Evolutionary conservation across 768 basidiomycete genomes (phyloP), one percentile per base, ranked within the genome.

Genomic region (Omphalotus guepiniiformis): DNA sequence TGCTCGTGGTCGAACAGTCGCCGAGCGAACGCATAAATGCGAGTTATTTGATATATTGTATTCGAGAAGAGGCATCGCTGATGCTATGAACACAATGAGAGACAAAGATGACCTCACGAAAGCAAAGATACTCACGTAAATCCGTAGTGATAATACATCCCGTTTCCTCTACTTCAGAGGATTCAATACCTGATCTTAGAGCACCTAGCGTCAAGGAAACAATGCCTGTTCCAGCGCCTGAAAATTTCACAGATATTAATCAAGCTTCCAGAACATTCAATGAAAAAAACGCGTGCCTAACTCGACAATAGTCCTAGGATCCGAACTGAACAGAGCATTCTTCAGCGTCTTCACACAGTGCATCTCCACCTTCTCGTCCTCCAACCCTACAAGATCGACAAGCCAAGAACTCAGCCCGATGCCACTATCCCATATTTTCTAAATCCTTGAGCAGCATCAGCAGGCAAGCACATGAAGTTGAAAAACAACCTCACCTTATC

Each of bases 391-490:
- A 44, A 67, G 60, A 53, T 50, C 64, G 23, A 77, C 69, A 3
- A 95, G 68, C 88, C 88, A 93, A 2, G 90, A 78, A 48, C 86
- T 83, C 16, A 93, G 67, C 5, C 88, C 92, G 39, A 95, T 74
- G 2, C 93, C 93, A 35, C 92, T 93, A 61, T 95, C 93, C 93
- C 93, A 96, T 45, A 95, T 78, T 91, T 95, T 95, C 93, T 95
- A 68, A 44, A 62, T 59, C 32, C 54, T 61, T 66, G 53, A 57
- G 64, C 46, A 55, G 53, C 53, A 55, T 64, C 48, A 58, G 54
- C 55, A 38, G 6, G 2, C 53, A 47, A 36, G 23, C 32, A 40
- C 9, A 27, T 42, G 5, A n/a, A 40, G 22, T 18, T 7, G 13
- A 23, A 16, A 25, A 16, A 38, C 46, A 35, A 6, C 36, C 50